Evolutionary conservation across 2,329 filamentous ascomycete genomes (phyloP).

Genomic region (Ceratocystis albifundus): DNA sequence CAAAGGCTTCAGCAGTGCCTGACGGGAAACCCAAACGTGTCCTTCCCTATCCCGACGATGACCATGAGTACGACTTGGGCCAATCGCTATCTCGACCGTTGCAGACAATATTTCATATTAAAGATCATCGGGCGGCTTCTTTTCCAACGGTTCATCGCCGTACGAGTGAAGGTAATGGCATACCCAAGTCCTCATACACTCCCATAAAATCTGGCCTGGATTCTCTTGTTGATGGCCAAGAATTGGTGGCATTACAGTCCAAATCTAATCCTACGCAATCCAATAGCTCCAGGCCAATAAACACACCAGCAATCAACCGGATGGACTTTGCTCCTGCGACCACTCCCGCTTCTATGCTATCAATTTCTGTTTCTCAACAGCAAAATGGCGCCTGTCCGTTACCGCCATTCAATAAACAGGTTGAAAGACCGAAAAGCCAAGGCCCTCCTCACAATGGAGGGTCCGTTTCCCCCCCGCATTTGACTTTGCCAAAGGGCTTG

Average conservation of each 20-base stretch:
- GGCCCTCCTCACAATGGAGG: not conserved
- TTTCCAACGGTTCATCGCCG: not conserved
- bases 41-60: conserved; percentile 21
- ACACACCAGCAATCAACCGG: not conserved
- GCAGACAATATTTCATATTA: not conserved
- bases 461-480: not conserved
- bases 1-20: not conserved
- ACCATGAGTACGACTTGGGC: conserved; percentile 1
- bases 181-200: not conserved
- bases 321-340: not conserved
- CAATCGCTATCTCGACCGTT: not conserved
- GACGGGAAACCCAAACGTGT: not conserved
- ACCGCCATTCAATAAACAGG: not conserved
- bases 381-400: not conserved
- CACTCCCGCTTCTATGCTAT: not conserved
- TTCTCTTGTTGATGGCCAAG: not conserved
- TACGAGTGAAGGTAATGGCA: not conserved
- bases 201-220: not conserved
- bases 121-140: not conserved
- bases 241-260: not conserved
- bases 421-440: not conserved
- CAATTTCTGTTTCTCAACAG: not conserved
- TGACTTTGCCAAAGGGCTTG: not conserved
- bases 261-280: not conserved
- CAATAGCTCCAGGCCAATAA: not conserved